phyloP scores from a whole-genome alignment of 2,329 filamentous ascomycete genomes.

The Fusarium armeniacum region DNA sequence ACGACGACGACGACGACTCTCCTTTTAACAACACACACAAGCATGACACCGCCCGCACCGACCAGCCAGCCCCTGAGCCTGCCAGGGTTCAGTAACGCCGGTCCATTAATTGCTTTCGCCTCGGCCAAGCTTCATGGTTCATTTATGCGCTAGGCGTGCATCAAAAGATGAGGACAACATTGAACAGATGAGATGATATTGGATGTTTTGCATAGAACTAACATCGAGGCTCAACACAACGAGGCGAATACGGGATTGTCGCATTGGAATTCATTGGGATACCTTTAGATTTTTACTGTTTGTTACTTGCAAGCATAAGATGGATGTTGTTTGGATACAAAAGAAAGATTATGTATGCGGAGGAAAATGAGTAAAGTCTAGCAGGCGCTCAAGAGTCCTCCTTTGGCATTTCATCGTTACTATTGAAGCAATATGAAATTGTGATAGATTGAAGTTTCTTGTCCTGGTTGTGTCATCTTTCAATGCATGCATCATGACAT shows the following conservation, averaged over 20 bases:
- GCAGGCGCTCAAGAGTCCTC: slow-evolving; percentile 19
- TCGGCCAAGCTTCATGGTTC: slow-evolving; percentile 16
- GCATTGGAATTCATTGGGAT: slow-evolving; percentile 47
- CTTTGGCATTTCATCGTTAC: slow-evolving; percentile 28
- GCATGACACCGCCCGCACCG: slow-evolving; percentile 42
- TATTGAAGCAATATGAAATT: slow-evolving; percentile 32
- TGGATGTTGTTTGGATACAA: slow-evolving; percentile 25
- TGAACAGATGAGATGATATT: slow-evolving; percentile 45
- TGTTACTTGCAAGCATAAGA: slow-evolving; percentile 36
- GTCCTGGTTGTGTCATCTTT: not conserved
- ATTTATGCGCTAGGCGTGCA: slow-evolving; percentile 21
- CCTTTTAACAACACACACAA: slow-evolving; percentile 42
- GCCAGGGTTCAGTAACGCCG: slow-evolving; percentile 28
- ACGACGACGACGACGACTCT: slow-evolving; percentile 47
- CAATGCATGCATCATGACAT: not conserved
- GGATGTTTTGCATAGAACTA: slow-evolving; percentile 48
- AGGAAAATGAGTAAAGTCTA: slow-evolving; percentile 27
- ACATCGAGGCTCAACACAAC: slow-evolving; percentile 36
- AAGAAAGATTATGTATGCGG: slow-evolving; percentile 27
- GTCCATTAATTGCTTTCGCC: slow-evolving; percentile 31
- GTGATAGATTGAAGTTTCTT: slow-evolving; percentile 26
- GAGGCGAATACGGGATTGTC: slow-evolving; percentile 32
- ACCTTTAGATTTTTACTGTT: slow-evolving; percentile 52
- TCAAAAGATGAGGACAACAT: slow-evolving; percentile 33
- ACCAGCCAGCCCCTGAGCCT: slow-evolving; percentile 34